Evolutionary conservation across 345 rosid species (phyloP), one percentile per base, ranked within the genome.

Genomic region (Eucalyptus pumila): DNA sequence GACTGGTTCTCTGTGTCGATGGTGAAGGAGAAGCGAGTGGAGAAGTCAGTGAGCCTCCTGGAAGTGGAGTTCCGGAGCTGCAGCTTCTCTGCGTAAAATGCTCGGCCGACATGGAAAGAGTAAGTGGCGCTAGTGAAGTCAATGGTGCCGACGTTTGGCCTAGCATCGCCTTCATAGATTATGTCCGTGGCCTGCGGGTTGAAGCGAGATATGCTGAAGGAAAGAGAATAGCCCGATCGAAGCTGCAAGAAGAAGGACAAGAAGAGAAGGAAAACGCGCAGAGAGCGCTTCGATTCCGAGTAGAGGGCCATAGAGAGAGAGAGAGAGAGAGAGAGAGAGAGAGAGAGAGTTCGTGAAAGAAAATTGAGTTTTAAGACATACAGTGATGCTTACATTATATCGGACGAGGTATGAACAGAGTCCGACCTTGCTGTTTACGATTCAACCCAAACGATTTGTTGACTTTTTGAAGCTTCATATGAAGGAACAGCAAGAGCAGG

Each of bases 1-100:
- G 26, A 56, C 26, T 23, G 26, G 27, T 56, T 3, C 23, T 51
- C 1, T 9, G 72, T 81, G 88, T 89, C 89, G 37, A 91, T 87
- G 54, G 32, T 40, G 86, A 93, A 37, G 7, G 92, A 87, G 90
- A 90, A 93, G 19, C 87, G 83, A 69, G 92, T 76, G 32, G 60
- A 88, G 92, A 93, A 94, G 54, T 93, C 93, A 2, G 91, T 2
- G 44, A 91, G 85, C 58, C 67, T 67, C 5, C 65, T 52, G 14
- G 91, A 80, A 9, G 16, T 16, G 7, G 90, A 89, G n/a, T 93
- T 86, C 94, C 93, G 93, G 12, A 91, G 86, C 8, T 69, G 91
- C 48, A 91, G 49, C 14, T 52, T 83, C 24, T 58, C 76, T 14
- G 87, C 87, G n/a, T 89, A 93, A 13, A 89, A 87, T 51, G 87